Base-by-base conservation (phyloP, 2,329 filamentous ascomycete species). In the Neocucurbitaria cava region DNA sequence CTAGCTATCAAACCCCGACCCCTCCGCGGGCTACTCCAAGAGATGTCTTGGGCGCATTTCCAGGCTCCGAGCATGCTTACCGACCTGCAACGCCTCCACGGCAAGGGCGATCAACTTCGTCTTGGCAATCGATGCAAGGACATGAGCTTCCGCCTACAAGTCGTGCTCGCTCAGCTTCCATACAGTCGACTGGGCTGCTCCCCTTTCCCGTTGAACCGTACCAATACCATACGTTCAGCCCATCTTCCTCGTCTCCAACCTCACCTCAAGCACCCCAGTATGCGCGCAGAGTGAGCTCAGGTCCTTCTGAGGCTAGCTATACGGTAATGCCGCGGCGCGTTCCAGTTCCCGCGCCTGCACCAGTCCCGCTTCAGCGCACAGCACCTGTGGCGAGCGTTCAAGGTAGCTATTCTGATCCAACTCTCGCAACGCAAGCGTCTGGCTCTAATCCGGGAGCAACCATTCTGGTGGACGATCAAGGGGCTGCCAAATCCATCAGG, bases 1-100 rank as follows among this genome's bases (percentile, higher is more conserved):
- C 74, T 17, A 58, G 49, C 33, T 53, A 52, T 24, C 58, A 61
- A 24, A 35, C 45, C 11, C 41, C 54, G 28, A 70, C 69, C 17
- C 71, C 76, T 36, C 74, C 77, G 35, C 72, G 74, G 10, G 44
- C 55, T 26, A 50, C 58, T 64, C 49, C 66, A 59, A 49, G 71
- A 65, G 67, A 75, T 61, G 52, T 73, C 36, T 74, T 79, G 2
- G 77, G 79, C 23, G 70, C 69, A 9, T 68, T 75, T 33, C 76
- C 79, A 4, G 77, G 78, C 26, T 73, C 68, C 36, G 70, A 65
- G 17, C 55, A 64, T 13, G 58, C 58, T 15, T 67, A 64, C 48
- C 62, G 52, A 30, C 57, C 66, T 5, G 13, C 57, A 13, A 69
- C 62, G 15, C 68, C 66, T 50, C 62, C 63, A 30, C 52, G 51